These are phyloP conservation scores for Aspergillus neoniger DNA, from an alignment of 2,329 filamentous ascomycete genomes.

Conservation along the genomic window DNA sequence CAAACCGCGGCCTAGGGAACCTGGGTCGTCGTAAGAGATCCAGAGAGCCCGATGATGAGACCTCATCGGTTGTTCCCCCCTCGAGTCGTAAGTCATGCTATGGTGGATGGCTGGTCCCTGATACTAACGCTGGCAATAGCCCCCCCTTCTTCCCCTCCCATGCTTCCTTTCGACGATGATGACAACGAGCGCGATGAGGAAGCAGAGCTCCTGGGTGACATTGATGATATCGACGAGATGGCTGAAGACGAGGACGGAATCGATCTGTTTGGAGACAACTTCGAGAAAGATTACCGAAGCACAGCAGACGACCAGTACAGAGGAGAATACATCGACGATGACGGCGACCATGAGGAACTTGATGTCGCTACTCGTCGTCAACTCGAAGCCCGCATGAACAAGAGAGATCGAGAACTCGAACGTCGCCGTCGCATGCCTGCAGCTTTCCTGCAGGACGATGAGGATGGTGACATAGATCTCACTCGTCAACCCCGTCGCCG, in stretches of 20 bases:
- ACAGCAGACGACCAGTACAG: conserved; percentile 55
- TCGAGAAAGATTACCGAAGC: conserved; percentile 62
- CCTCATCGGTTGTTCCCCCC: conserved; percentile 61
- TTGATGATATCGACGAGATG: conserved; percentile 68
- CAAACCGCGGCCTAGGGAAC: conserved; percentile 69
- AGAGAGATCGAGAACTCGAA: conserved; percentile 62
- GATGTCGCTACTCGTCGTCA: conserved; percentile 60
- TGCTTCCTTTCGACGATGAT: conserved; percentile 53
- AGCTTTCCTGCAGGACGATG: conserved; percentile 69
- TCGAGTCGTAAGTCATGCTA: conserved; percentile 59
- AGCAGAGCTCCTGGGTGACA: conserved; percentile 62
- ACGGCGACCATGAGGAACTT: conserved; percentile 64
- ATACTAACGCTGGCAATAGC: conserved; percentile 28
- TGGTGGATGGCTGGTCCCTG: neutral
- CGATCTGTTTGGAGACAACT: conserved; percentile 68
- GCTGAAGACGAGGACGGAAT: conserved; percentile 71
- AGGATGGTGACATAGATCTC: conserved; percentile 80
- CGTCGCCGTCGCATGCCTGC: conserved; percentile 61
- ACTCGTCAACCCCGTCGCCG: conserved; percentile 81
- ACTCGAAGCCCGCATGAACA: conserved; percentile 63
- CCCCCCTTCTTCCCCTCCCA: conserved; percentile 63
- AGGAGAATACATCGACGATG: conserved; percentile 63
- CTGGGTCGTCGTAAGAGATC: conserved; percentile 62
- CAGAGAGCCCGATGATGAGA: conserved; percentile 65
- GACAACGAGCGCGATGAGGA: conserved; percentile 53